These are phyloP conservation scores for Colletotrichum destructivum DNA, from an alignment of 2,329 filamentous ascomycete genomes.

Conservation along the genomic window DNA sequence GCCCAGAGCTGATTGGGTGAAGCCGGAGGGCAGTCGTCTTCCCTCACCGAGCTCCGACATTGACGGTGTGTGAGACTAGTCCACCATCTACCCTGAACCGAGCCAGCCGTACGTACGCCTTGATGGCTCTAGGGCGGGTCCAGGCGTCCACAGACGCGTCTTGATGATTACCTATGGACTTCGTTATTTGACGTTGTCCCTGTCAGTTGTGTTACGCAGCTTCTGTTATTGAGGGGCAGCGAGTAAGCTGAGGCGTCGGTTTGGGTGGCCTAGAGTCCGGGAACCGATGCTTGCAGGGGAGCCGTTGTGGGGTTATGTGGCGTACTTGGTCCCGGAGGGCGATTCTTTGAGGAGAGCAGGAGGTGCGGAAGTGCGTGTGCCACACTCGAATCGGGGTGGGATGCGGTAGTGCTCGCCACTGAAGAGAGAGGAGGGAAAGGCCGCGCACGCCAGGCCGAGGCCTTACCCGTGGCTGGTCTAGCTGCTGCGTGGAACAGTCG, in stretches of 20 bases:
- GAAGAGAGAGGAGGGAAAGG: conserved; percentile 9
- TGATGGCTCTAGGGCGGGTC: conserved; percentile 6
- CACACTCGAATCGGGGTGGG: conserved; percentile 8
- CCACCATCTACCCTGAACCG: conserved; percentile 18
- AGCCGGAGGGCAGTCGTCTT: conserved; percentile 21
- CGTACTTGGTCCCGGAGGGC: conserved; percentile 29
- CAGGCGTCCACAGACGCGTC: conserved; percentile 22
- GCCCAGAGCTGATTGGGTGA: conserved; percentile 33
- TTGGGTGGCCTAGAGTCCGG: conserved; percentile 26
- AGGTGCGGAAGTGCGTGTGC: conserved; percentile 15
- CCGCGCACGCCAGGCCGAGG: conserved; percentile 35
- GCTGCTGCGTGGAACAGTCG: conserved; percentile 23
- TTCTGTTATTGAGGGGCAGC: not conserved
- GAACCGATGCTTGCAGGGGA: conserved; percentile 17
- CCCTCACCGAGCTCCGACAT: conserved; percentile 30
- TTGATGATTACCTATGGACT: conserved; percentile 9
- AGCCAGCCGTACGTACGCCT: conserved; percentile 16
- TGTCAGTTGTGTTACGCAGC: conserved; percentile 30
- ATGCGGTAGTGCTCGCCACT: conserved; percentile 32
- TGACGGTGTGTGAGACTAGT: conserved; percentile 10
- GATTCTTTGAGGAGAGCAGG: conserved; percentile 9
- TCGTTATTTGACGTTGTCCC: not conserved
- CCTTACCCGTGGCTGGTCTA: conserved; percentile 14
- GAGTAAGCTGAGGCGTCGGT: conserved; percentile 9
- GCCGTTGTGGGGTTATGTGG: conserved; percentile 15